Conservation (phyloP, 306 rosid genomes). For the Castanea mollissima region DNA sequence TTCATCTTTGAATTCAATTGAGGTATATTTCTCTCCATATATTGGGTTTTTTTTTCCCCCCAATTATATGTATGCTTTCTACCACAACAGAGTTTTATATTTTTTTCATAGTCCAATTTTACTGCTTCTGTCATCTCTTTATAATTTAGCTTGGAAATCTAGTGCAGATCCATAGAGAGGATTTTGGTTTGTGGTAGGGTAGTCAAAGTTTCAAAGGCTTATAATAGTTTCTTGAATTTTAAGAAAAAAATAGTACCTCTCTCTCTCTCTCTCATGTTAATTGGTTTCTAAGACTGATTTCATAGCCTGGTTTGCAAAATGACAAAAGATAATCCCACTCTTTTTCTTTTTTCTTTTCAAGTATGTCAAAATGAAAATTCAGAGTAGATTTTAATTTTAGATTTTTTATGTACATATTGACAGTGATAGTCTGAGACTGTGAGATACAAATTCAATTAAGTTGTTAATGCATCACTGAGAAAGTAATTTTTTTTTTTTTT, state of each 20-base stretch:
- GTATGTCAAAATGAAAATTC: not conserved
- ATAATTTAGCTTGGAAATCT: too few species aligned
- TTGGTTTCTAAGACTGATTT: not conserved
- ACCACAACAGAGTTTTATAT: too few species aligned
- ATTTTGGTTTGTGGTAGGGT: too few species aligned
- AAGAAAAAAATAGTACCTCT: not conserved
- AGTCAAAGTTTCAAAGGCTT: too few species aligned
- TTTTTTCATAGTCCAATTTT: too few species aligned
- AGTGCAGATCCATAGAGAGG: too few species aligned
- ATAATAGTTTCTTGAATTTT: too few species aligned
- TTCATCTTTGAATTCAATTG: constrained; percentile 50
- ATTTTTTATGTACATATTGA: too few species aligned
- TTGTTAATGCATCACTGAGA: too few species aligned
- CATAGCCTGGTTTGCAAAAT: not conserved
- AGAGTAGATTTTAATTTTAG: not conserved
- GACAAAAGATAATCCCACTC: not conserved
- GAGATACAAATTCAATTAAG: not conserved
- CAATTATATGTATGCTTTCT: too few species aligned
- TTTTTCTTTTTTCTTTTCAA: not conserved
- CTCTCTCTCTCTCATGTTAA: not conserved
- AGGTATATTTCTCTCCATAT: constrained; percentile 38
- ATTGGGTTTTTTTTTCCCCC: too few species aligned
- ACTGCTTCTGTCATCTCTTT: too few species aligned
- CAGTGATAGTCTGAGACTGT: not conserved
- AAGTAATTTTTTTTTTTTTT: not conserved